Evolutionary conservation across 257 asterid species (phyloP), one percentile per base, ranked within the genome.

Genomic region (Salvia splendens): DNA sequence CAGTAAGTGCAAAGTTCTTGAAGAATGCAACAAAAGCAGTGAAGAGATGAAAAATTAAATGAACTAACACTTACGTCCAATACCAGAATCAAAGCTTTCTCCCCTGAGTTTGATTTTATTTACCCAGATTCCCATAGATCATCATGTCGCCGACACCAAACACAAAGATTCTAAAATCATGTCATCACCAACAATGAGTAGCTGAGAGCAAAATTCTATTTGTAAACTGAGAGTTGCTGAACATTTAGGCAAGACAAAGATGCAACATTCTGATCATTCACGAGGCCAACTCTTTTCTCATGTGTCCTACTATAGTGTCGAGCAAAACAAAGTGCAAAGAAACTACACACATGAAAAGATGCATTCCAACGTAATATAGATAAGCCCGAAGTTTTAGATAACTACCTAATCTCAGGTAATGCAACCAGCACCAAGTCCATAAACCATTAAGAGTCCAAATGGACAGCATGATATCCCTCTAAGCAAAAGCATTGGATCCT

Each of bases 91-190:
- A 75, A 72, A 67, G 88, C 89, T 75, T n/a, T n/a, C n/a, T n/a
- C n/a, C n/a, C n/a, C n/a, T n/a, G n/a, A n/a, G n/a, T n/a, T n/a
- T n/a, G n/a, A n/a, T n/a, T n/a, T n/a, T n/a, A n/a, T n/a, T n/a
- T n/a, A n/a, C n/a, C n/a, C n/a, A n/a, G n/a, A n/a, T 77, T 85
- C 94, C 98, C 96, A 93, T 35, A 42, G 71, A 61, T 84, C 81
- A 74, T 78, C 79, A 52, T 64, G 75, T 65, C 63, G 82, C 73
- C 77, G 82, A 82, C 89, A 86, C 98, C 98, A 93, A 69, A 90
- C 85, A 42, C 82, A 77, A 73, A 82, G 84, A 72, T 83, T 88
- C 98, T 93, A 89, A 73, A 79, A 84, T 72, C 46, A 61, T 4
- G 51, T 42, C 52, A 20, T 11, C 50, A 33, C 41, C 43, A 41